These are phyloP conservation scores for Salix viminalis DNA, from an alignment of 345 rosid species.

Conservation along the genomic window DNA sequence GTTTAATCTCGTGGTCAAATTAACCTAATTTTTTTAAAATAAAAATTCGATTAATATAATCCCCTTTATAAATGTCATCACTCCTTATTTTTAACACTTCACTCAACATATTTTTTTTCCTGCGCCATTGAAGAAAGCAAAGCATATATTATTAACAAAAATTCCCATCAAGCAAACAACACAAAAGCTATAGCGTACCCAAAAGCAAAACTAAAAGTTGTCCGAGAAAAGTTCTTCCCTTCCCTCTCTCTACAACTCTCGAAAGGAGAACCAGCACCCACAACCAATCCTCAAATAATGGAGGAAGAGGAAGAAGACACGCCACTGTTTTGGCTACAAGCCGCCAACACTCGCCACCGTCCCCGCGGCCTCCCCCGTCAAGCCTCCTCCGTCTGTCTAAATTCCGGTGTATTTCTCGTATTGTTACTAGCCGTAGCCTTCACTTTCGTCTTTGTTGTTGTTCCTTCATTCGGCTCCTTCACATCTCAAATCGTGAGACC, in stretches of 20 bases:
- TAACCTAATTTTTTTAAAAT: no score
- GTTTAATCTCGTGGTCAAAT: no score
- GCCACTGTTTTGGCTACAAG: conserved; percentile 72
- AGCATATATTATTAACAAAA: neutral
- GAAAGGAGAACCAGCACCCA: neutral
- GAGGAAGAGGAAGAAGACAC: conserved; percentile 56
- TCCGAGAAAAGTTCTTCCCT: neutral
- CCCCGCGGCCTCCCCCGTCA: conserved; percentile 30
- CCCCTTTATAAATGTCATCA: neutral
- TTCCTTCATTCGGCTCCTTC: conserved; percentile 48
- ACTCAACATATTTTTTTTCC: neutral
- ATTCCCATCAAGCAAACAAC: neutral
- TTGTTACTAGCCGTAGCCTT: conserved; percentile 26
- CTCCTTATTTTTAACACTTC: neutral
- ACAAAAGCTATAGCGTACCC: neutral
- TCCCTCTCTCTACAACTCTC: neutral
- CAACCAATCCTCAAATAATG: conserved; percentile 20
- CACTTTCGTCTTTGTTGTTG: conserved; percentile 35
- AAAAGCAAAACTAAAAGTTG: neutral
- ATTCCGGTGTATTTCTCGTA: conserved; percentile 41
- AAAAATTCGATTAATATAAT: no score
- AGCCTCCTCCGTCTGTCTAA: conserved; percentile 36
- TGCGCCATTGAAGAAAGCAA: neutral
- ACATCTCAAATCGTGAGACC: conserved; percentile 59
- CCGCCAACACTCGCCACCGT: conserved; percentile 25